Conservation (phyloP, 768 basidiomycete species). For the Suillus cothurnatus region DNA sequence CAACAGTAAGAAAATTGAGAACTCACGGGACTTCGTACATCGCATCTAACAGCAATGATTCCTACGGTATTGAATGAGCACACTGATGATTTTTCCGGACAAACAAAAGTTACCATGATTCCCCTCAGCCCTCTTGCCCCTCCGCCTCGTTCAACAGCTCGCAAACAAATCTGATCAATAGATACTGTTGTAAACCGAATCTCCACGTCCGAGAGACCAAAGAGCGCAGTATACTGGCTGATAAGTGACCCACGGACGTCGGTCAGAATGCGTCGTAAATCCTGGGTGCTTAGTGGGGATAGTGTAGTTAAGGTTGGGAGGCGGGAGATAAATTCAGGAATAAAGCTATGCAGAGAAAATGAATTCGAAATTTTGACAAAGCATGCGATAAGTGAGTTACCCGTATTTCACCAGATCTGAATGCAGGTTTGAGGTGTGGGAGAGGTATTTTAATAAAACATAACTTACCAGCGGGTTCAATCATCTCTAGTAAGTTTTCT, state of each 20-base stretch:
- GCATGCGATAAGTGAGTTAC: conserved; percentile 32
- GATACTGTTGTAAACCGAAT: conserved; percentile 85
- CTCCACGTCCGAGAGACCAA: conserved; percentile 82
- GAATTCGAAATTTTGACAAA: background rate
- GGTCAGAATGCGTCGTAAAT: conserved; percentile 87
- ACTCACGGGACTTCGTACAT: conserved; percentile 95
- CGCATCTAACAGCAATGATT: conserved; percentile 77
- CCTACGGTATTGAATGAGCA: conserved; percentile 45
- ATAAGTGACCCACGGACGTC: conserved; percentile 91
- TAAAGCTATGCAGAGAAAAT: conserved; percentile 55
- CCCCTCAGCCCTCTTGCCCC: conserved; percentile 90
- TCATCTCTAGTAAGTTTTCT: conserved; percentile 61
- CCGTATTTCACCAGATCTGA: conserved; percentile 86
- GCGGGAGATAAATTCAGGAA: conserved; percentile 94
- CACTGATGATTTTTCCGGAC: conserved; percentile 2
- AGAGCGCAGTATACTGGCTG: conserved; percentile 86
- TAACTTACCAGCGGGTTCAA: conserved; percentile 66
- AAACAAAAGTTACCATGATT: conserved; percentile 61
- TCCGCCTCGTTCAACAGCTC: conserved; percentile 80
- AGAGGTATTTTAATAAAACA: background rate
- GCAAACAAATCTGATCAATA: conserved; percentile 77
- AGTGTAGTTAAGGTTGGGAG: conserved; percentile 91
- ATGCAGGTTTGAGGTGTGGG: conserved; percentile 4
- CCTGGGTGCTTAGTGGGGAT: conserved; percentile 72
- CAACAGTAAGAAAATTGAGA: conserved; percentile 8